Percentiles rank a stretch among this genome's conserved stretches.
These are phyloP conservation scores for Sclerotinia subarctica DNA, from an alignment of 2,329 filamentous ascomycete species.

Conservation along the genomic window DNA sequence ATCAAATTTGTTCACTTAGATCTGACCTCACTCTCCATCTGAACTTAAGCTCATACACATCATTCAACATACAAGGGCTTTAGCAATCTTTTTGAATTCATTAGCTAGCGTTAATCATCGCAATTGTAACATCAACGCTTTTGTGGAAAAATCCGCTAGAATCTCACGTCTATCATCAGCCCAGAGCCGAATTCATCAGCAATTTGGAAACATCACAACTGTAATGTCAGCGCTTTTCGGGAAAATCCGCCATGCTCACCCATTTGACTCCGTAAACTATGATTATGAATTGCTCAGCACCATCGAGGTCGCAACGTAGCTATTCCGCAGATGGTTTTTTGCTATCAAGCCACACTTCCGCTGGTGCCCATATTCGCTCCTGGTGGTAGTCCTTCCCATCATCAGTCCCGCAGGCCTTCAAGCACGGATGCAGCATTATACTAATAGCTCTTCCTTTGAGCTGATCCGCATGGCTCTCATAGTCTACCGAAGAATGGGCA, in stretches of 20 bases:
- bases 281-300: not conserved
- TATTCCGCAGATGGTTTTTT: not conserved
- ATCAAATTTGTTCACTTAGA: not conserved
- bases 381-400: constrained; percentile 28
- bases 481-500: constrained; percentile 23
- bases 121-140: not conserved
- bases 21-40: not conserved
- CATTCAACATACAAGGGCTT: not conserved
- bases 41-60: not conserved
- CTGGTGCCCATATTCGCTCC: constrained; percentile 24
- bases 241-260: not conserved
- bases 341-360: constrained; percentile 30
- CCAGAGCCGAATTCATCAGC: not conserved
- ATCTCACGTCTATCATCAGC: not conserved
- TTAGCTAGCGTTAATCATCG: not conserved
- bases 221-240: not conserved
- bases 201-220: not conserved
- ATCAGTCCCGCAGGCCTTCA: constrained; percentile 25
- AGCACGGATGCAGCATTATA: constrained; percentile 26
- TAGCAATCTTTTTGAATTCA: not conserved
- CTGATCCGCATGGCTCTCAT: constrained; percentile 23
- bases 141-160: not conserved
- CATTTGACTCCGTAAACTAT: not conserved
- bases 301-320: not conserved
- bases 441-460: constrained; percentile 20